A percentile compares a stretch with the other conserved stretches of the same genome.
Conservation (phyloP, 208 protist species). For the Naegleria fowleri region DNA sequence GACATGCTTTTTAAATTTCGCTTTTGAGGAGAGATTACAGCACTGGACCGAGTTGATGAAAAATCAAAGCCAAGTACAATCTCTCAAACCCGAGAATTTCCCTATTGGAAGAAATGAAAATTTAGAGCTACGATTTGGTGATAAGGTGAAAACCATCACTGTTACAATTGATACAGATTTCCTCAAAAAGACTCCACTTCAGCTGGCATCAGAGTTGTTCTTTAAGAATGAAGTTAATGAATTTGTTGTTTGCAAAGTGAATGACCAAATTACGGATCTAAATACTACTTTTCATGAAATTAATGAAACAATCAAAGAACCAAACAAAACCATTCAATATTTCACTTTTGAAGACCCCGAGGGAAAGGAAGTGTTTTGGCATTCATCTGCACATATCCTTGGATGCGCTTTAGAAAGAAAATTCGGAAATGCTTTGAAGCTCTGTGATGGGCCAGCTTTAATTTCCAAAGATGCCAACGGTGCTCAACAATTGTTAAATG, state of each 20-base stretch:
- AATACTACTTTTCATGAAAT: neutral
- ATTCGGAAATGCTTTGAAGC: slow-evolving; percentile 20
- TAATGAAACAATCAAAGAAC: neutral
- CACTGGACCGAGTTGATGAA: neutral
- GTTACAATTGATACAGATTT: neutral
- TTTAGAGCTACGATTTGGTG: neutral
- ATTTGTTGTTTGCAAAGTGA: neutral
- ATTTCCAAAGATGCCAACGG: slow-evolving; percentile 18
- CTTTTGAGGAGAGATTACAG: neutral
- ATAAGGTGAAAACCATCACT: neutral
- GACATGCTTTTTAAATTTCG: neutral
- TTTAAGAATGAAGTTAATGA: neutral
- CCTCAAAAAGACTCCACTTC: neutral
- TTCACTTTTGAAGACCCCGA: neutral
- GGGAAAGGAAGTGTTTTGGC: slow-evolving; percentile 45
- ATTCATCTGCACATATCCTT: slow-evolving; percentile 49
- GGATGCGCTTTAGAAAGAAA: slow-evolving; percentile 38
- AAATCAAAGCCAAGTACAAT: neutral
- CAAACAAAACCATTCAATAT: neutral
- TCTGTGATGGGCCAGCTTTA: slow-evolving; percentile 36
- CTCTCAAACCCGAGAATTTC: neutral
- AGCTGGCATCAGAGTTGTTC: neutral
- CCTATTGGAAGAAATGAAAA: neutral
- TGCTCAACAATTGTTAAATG: slow-evolving; percentile 40
- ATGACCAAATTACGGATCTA: neutral